phyloP scores from a whole-genome alignment of 192 early-diverging fungal species.

The Entomortierella lignicola region DNA sequence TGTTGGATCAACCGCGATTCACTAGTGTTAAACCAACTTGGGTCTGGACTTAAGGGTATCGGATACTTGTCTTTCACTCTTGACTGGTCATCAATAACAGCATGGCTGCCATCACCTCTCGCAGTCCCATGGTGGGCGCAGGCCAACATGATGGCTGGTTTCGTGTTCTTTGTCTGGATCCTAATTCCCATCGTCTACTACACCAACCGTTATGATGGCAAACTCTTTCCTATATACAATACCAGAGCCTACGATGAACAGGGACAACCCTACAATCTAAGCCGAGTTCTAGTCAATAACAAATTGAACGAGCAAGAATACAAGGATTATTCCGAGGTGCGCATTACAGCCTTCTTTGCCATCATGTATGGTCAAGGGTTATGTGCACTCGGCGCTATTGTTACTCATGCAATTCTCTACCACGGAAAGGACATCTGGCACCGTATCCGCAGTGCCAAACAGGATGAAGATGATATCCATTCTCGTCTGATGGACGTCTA shows the following conservation, averaged over 20 bases:
- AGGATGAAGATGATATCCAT: conserved; percentile 77
- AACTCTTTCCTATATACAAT: conserved; percentile 74
- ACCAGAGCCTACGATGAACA: conserved; percentile 68
- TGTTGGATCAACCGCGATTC: conserved; percentile 65
- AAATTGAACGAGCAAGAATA: conserved; percentile 68
- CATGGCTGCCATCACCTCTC: conserved; percentile 69
- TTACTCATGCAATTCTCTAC: conserved; percentile 71
- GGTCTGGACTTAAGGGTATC: conserved; percentile 70
- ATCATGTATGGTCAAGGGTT: conserved; percentile 76
- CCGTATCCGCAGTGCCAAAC: conserved; percentile 68
- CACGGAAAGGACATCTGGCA: conserved; percentile 73
- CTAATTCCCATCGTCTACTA: conserved; percentile 79
- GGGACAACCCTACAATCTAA: conserved; percentile 67
- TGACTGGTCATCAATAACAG: conserved; percentile 73
- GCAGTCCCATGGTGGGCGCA: conserved; percentile 79
- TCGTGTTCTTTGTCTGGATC: conserved; percentile 81
- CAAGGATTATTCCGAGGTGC: conserved; percentile 68
- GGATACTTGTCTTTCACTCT: conserved; percentile 78
- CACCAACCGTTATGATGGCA: conserved; percentile 64
- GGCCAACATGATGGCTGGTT: conserved; percentile 78
- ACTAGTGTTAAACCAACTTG: conserved; percentile 60
- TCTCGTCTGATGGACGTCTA: conserved; percentile 80
- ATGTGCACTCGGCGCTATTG: conserved; percentile 72
- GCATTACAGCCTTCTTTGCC: conserved; percentile 76
- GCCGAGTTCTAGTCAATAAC: conserved; percentile 66